Percentiles rank a stretch among this genome's conserved stretches.
These are phyloP conservation scores for Globisporangium yorkense DNA, from an alignment of 352 stramenopile genomes.

Conservation along the genomic window DNA sequence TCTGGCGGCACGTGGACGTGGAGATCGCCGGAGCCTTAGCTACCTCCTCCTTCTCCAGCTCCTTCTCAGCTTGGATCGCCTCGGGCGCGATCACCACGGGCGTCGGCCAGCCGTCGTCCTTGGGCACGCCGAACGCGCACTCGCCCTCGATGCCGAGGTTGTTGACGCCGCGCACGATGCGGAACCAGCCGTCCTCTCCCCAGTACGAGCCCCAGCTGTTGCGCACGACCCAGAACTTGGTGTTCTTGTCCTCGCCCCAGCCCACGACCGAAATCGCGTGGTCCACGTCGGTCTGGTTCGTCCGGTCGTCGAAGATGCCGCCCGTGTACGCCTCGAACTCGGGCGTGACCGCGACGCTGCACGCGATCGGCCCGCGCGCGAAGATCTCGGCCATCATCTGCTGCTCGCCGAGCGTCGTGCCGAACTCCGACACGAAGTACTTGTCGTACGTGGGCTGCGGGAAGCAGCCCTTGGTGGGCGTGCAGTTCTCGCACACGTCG, in stretches of 20 bases:
- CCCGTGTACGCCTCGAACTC: constrained; percentile 90
- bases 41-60: constrained; percentile 14
- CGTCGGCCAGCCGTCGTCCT: constrained; percentile 72
- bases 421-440: constrained; percentile 95
- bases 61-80: constrained; percentile 14
- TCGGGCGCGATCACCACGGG: constrained; percentile 2
- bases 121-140: constrained; percentile 90
- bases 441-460: constrained; percentile 91
- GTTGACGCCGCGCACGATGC: constrained; percentile 88
- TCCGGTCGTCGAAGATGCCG: constrained; percentile 92
- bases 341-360: constrained; percentile 89
- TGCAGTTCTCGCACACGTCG: constrained; percentile 93
- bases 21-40: constrained; percentile 7
- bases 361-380: constrained; percentile 91
- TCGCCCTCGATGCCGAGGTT: constrained; percentile 92
- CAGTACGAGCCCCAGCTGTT: constrained; percentile 94
- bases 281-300: constrained; percentile 52
- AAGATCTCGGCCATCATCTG: constrained; percentile 97
- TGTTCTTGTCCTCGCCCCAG: constrained; percentile 88
- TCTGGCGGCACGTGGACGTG: constrained; percentile 48
- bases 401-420: constrained; percentile 83
- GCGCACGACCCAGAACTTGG: constrained; percentile 94
- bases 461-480: constrained; percentile 73
- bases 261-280: constrained; percentile 96
- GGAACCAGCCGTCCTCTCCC: constrained; percentile 95